Evolutionary conservation across 108 stramenopile species (phyloP), one percentile per base, ranked within the genome.

Genomic region (Stephanodiscus minutulus): DNA sequence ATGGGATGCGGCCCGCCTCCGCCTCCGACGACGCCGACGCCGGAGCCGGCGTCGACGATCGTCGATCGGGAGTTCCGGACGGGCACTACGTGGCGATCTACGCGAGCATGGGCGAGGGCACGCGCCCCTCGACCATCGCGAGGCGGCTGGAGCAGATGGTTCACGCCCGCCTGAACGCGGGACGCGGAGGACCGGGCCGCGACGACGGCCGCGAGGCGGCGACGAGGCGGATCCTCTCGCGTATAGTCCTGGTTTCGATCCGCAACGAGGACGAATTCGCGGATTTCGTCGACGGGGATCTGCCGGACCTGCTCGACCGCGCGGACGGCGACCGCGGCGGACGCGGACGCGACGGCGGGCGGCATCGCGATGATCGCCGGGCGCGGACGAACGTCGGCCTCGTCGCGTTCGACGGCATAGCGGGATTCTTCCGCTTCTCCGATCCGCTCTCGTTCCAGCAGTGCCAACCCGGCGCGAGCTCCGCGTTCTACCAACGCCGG

Each of bases 391-490:
- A 59, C 6, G 61, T 82, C 11, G 70, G 84, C 15, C 15, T 87
- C 1, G 61, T 92, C 4, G 86, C 82, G 6, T 64, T 92, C 46
- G 91, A 92, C 65, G 85, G 85, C 1, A 89, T 92, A 44, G 88
- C 87, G 50, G 48, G 70, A 10, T 64, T 92, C 41, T 89, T 85
- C 85, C 85, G 88, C 18, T 77, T 81, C 57, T 65, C 74, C 4
- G 50, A 70, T 72, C 44, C 68, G 25, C 36, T 77, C 70, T 56
- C 39, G 39, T 44, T 67, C 2, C 39, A 60, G 46, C 43, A 60
- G 46, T 33, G 72, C 28, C 17, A 4, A 8, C 1, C 17, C 13
- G 18, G 18, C 6, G 62, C 60, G 17, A 22, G 22, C 22, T 58
- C 60, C 31, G 66, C 55, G 22, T 63, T 73, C 64, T 49, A 47